Evolutionary conservation across 139 green algal genomes (phyloP).

Genomic region (Tetraselmis chui): DNA sequence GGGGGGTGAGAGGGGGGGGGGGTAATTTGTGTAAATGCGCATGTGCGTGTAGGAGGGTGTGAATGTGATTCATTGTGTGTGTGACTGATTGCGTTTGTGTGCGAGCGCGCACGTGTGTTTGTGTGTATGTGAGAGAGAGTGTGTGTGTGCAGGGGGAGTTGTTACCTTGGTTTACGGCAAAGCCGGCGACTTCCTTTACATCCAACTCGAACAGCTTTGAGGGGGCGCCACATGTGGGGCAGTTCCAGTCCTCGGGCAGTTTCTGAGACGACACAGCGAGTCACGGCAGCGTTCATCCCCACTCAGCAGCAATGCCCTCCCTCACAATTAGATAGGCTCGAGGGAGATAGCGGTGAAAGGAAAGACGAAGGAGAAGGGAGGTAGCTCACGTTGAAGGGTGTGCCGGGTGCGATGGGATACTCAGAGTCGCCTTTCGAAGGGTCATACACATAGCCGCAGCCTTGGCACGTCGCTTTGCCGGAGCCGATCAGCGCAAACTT

Average conservation of each 20-base stretch:
- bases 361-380: no score
- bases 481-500: conserved; percentile 85
- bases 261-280: conserved; percentile 35
- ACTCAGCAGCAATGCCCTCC: background rate
- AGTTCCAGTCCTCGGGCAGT: conserved; percentile 86
- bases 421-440: conserved; percentile 78
- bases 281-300: background rate
- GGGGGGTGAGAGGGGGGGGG: background rate
- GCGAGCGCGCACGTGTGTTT: no score
- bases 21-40: no score
- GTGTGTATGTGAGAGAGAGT: no score
- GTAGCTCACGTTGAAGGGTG: conserved; percentile 50
- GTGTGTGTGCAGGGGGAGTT: background rate
- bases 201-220: conserved; percentile 65
- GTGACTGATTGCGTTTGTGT: no score
- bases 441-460: conserved; percentile 77
- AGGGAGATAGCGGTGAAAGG: no score
- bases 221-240: conserved; percentile 76
- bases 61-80: background rate
- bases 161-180: conserved; percentile 85
- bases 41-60: no score
- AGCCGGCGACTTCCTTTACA: conserved; percentile 74
- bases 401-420: conserved; percentile 73
- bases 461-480: conserved; percentile 63
- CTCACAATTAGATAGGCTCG: no score